phyloP scores from a whole-genome alignment of 139 green algal species.

The Coccomyxa sp. region DNA sequence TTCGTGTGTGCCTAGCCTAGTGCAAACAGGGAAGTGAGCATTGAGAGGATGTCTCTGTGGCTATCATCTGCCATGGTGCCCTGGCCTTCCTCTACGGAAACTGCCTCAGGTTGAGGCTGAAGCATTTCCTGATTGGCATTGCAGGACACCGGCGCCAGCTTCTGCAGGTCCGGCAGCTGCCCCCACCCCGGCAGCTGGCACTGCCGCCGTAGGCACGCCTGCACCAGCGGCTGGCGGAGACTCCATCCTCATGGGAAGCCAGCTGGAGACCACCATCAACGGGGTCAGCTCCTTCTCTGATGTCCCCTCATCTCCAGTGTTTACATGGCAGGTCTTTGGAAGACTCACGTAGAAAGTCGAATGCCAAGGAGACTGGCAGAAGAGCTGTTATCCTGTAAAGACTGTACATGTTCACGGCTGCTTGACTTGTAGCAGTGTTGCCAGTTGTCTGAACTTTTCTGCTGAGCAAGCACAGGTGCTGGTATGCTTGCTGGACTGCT shows the following conservation, averaged over 20 bases:
- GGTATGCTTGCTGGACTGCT: too few species aligned
- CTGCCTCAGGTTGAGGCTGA: not conserved
- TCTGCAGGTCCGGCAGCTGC: too few species aligned
- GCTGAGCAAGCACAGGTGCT: not conserved
- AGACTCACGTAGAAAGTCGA: conserved; percentile 1
- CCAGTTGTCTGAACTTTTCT: not conserved
- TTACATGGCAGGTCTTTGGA: conserved; percentile 19
- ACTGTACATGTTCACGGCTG: not conserved
- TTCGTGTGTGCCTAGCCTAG: not conserved
- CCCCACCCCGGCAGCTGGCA: conserved; percentile 12
- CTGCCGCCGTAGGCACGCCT: conserved; percentile 15
- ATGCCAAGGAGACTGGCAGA: not conserved
- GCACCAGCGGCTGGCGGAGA: conserved; percentile 17
- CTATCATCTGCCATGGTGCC: not conserved
- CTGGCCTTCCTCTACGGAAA: not conserved
- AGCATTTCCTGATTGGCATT: not conserved
- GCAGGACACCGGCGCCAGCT: too few species aligned
- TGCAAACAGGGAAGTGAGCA: not conserved
- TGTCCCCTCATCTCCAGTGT: not conserved
- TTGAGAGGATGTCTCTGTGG: too few species aligned
- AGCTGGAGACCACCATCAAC: not conserved
- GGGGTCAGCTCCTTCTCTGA: not conserved
- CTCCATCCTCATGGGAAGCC: not conserved
- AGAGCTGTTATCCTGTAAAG: not conserved
- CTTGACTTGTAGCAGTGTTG: not conserved